Percentiles rank a stretch among this genome's conserved stretches.
phyloP scores from a whole-genome alignment of 805 yeast genomes.

The Candida ascalaphidarum region DNA sequence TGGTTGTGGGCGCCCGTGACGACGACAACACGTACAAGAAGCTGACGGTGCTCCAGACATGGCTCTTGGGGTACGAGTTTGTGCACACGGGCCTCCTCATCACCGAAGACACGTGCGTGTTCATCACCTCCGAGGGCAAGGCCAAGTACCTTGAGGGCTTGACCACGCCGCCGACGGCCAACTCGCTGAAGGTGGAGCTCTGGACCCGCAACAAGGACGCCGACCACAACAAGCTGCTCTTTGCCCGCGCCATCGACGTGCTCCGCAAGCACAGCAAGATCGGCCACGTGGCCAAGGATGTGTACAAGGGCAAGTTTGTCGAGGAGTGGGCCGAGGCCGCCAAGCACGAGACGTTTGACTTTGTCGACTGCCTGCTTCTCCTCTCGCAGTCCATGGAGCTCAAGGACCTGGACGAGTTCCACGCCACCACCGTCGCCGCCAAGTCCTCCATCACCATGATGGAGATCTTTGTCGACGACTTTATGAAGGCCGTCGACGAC shows the following conservation, averaged over 20 bases:
- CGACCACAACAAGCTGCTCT: constrained; percentile 60
- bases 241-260: constrained; percentile 37
- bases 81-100: constrained; percentile 80
- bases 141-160: constrained; percentile 69
- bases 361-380: constrained; percentile 43
- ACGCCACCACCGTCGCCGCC: constrained; percentile 58
- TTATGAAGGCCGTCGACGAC: constrained; percentile 82
- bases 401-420: constrained; percentile 75
- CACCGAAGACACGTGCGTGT: constrained; percentile 46
- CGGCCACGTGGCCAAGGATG: constrained; percentile 70
- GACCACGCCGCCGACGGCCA: constrained; percentile 30
- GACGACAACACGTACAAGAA: constrained; percentile 87
- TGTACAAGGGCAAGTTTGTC: constrained; percentile 75
- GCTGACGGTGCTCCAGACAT: constrained; percentile 77
- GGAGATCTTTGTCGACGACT: constrained; percentile 77
- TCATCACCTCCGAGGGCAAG: constrained; percentile 78
- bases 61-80: constrained; percentile 93
- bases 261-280: constrained; percentile 34
- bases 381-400: constrained; percentile 51
- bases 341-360: constrained; percentile 22
- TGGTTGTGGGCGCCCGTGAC: constrained; percentile 77
- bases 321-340: constrained; percentile 61
- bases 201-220: constrained; percentile 78
- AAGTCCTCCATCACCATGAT: constrained; percentile 72
- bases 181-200: constrained; percentile 38